phyloP scores from a whole-genome alignment of 768 basidiomycete genomes.

The Auricularia cornea region DNA sequence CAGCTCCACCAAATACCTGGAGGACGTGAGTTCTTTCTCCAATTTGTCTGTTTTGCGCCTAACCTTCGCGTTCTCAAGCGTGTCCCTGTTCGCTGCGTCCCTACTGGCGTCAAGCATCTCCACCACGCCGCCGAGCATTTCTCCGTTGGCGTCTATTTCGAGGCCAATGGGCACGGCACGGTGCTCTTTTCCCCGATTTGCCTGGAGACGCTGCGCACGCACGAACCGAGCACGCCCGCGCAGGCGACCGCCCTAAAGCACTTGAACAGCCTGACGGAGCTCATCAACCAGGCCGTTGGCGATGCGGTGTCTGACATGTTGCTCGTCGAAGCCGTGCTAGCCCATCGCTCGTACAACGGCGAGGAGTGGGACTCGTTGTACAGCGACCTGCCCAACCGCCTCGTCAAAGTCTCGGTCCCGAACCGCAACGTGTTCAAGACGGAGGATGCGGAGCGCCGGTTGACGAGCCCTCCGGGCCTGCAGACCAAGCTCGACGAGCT shows the following conservation, averaged over 20 bases:
- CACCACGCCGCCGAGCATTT: conserved; percentile 95
- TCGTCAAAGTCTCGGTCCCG: conserved; percentile 85
- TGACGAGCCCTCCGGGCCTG: conserved; percentile 70
- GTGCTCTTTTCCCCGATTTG: conserved; percentile 84
- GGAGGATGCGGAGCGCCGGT: conserved; percentile 84
- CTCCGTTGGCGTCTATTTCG: conserved; percentile 97
- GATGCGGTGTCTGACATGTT: conserved; percentile 96
- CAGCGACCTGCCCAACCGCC: conserved; percentile 85
- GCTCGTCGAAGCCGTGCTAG: conserved; percentile 85
- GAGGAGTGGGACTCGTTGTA: conserved; percentile 91
- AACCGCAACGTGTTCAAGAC: conserved; percentile 83
- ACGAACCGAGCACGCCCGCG: conserved; percentile 73
- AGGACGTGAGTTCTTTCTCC: conserved; percentile 46
- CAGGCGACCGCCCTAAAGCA: conserved; percentile 74
- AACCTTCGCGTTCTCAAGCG: conserved; percentile 43
- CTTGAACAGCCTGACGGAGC: conserved; percentile 63
- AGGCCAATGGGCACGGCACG: conserved; percentile 98
- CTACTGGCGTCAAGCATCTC: conserved; percentile 96
- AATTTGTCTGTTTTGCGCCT: background rate
- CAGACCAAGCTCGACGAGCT: conserved; percentile 79
- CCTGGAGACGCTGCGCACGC: conserved; percentile 45
- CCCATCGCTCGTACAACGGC: conserved; percentile 78
- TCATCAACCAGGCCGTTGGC: conserved; percentile 98
- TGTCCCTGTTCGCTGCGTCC: conserved; percentile 88
- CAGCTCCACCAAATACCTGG: conserved; percentile 86